phyloP scores from a whole-genome alignment of 352 stramenopile genomes.

The Phytophthora brassicae region DNA sequence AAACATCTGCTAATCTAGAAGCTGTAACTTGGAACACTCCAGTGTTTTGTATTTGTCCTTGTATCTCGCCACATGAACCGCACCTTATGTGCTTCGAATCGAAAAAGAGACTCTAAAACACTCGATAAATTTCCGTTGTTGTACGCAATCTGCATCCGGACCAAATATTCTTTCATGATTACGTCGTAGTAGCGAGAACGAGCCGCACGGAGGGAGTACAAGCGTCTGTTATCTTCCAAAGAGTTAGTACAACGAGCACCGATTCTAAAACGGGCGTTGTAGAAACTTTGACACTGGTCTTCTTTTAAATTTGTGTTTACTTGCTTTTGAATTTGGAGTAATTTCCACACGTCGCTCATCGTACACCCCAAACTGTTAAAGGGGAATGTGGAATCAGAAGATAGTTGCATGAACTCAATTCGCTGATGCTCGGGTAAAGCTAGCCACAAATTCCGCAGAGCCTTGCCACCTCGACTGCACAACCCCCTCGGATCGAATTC shows the following conservation, averaged over 20 bases:
- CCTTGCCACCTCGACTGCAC: background rate
- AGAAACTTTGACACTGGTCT: background rate
- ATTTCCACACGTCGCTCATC: background rate
- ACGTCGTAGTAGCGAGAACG: background rate
- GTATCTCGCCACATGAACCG: background rate
- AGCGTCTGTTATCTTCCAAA: too few species aligned
- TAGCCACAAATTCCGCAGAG: background rate
- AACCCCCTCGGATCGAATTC: background rate
- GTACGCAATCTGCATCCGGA: background rate
- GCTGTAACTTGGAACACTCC: background rate
- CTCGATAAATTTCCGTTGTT: background rate
- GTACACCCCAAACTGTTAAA: background rate
- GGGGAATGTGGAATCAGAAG: background rate
- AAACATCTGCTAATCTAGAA: background rate
- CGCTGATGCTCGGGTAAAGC: background rate
- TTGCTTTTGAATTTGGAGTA: background rate
- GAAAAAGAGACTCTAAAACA: background rate
- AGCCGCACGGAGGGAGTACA: too few species aligned
- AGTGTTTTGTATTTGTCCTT: background rate
- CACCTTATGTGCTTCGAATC: background rate
- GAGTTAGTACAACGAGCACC: too few species aligned
- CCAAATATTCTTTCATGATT: background rate
- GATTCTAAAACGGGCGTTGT: too few species aligned
- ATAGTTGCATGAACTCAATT: background rate
- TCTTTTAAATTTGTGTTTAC: too few species aligned